Evolutionary conservation across 352 stramenopile genomes (phyloP).

Genomic region (Aphanomyces cochlioides): DNA sequence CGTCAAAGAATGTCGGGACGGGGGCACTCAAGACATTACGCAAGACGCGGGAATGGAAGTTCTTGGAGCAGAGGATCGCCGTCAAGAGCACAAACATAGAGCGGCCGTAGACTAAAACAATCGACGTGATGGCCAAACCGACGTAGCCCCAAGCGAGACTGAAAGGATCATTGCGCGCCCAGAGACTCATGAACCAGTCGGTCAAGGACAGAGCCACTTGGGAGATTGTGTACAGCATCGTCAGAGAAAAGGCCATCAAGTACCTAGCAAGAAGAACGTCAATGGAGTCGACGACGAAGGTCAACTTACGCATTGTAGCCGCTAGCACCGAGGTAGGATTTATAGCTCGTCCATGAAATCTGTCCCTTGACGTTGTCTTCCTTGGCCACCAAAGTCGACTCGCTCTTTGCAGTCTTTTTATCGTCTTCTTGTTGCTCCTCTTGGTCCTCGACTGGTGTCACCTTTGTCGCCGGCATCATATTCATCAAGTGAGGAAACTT

Average conservation of each 20-base stretch:
- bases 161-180: neutral
- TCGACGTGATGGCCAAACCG: neutral
- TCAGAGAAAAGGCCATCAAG: neutral
- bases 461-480: neutral
- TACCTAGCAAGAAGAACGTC: neutral
- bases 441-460: conserved; percentile 1
- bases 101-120: neutral
- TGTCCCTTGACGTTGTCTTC: conserved; percentile 39
- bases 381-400: conserved; percentile 29
- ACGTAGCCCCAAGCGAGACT: neutral
- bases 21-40: conserved; percentile 14
- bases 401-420: neutral
- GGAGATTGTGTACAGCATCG: neutral
- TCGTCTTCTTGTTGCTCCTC: conserved; percentile 16
- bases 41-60: conserved; percentile 11
- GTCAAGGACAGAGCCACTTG: conserved; percentile 14
- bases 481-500: conserved; percentile 16
- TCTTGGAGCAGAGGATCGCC: conserved; percentile 11
- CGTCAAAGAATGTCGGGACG: conserved; percentile 45
- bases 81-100: conserved; percentile 8
- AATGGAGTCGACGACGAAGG: conserved; percentile 12
- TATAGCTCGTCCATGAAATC: conserved; percentile 37
- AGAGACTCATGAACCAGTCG: conserved; percentile 25
- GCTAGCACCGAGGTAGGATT: conserved; percentile 38
- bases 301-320: conserved; percentile 32